Percentiles rank a stretch among this genome's conserved stretches.
Evolutionary conservation across 257 asterid genomes (phyloP).

Genomic region (Echium plantagineum): DNA sequence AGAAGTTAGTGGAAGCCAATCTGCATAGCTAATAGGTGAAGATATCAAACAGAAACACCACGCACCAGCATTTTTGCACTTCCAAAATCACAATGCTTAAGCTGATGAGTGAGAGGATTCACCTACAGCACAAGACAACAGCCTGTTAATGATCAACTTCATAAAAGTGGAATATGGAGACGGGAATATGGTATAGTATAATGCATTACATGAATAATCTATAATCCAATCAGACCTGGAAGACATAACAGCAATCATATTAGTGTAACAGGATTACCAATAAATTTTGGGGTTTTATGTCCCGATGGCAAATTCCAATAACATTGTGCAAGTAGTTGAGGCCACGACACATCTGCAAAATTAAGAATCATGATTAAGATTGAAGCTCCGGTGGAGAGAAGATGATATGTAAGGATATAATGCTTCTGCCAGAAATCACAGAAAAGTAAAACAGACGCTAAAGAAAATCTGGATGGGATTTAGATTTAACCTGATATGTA

Average conservation of each 20-base stretch:
- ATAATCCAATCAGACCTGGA: background rate
- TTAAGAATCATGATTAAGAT: slow-evolving; percentile 3
- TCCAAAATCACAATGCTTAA: slow-evolving; percentile 92
- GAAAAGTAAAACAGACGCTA: background rate
- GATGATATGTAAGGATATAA: background rate
- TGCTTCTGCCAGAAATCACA: too few species aligned
- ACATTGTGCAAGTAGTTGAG: slow-evolving; percentile 66
- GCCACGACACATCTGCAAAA: slow-evolving; percentile 70
- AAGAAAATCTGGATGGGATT: background rate
- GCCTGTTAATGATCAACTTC: background rate
- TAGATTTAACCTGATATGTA: slow-evolving; percentile 56
- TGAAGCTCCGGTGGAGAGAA: background rate
- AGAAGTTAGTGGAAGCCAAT: slow-evolving; percentile 8
- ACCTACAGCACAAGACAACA: slow-evolving; percentile 37
- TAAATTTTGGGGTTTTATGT: slow-evolving; percentile 89
- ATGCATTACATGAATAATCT: background rate
- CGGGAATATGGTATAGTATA: background rate
- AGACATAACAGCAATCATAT: background rate
- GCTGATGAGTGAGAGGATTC: slow-evolving; percentile 70
- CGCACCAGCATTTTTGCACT: slow-evolving; percentile 93
- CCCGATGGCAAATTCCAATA: slow-evolving; percentile 81
- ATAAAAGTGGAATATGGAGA: background rate
- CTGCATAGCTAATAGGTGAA: background rate
- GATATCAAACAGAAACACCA: slow-evolving; percentile 4
- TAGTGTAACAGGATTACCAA: slow-evolving; percentile 38